These are phyloP conservation scores for Pleodorina starrii DNA, from an alignment of 139 green algal species.

Conservation along the genomic window DNA sequence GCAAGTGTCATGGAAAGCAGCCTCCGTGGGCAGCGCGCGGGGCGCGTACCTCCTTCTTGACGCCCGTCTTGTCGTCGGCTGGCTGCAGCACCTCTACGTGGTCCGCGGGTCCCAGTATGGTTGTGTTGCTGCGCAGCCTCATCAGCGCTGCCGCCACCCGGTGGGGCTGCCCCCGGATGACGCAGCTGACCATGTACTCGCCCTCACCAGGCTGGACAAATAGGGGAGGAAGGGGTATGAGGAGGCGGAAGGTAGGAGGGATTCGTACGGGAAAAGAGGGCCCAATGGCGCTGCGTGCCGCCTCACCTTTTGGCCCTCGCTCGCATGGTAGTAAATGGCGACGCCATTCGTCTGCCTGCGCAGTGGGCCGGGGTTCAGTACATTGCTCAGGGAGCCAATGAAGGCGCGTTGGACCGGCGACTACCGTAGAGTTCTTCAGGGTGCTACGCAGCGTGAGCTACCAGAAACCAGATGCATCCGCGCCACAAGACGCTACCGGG, in stretches of 20 bases:
- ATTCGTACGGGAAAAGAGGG: not conserved
- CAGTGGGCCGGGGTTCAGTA: too few species aligned
- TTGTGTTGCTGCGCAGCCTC: conserved; percentile 53
- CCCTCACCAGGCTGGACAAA: not conserved
- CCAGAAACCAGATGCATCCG: too few species aligned
- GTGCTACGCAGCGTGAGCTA: too few species aligned
- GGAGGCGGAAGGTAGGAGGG: not conserved
- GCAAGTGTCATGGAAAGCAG: too few species aligned
- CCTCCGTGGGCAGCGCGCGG: too few species aligned
- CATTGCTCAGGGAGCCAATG: too few species aligned
- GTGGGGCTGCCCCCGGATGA: conserved; percentile 48
- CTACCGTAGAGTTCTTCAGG: too few species aligned
- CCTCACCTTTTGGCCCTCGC: not conserved
- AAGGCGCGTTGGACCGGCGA: too few species aligned
- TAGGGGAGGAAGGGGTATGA: too few species aligned
- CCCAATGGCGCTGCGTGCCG: not conserved
- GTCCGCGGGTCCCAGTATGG: conserved; percentile 66
- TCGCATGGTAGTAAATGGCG: conserved; percentile 64
- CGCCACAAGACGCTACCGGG: too few species aligned
- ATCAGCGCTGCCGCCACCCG: conserved; percentile 53
- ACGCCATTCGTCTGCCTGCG: conserved; percentile 66
- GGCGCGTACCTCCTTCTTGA: conserved; percentile 7
- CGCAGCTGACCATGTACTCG: conserved; percentile 58
- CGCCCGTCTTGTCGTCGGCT: not conserved
- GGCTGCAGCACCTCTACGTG: conserved; percentile 31